phyloP scores from a whole-genome alignment of 768 basidiomycete genomes.

The Mycena rebaudengoi region DNA sequence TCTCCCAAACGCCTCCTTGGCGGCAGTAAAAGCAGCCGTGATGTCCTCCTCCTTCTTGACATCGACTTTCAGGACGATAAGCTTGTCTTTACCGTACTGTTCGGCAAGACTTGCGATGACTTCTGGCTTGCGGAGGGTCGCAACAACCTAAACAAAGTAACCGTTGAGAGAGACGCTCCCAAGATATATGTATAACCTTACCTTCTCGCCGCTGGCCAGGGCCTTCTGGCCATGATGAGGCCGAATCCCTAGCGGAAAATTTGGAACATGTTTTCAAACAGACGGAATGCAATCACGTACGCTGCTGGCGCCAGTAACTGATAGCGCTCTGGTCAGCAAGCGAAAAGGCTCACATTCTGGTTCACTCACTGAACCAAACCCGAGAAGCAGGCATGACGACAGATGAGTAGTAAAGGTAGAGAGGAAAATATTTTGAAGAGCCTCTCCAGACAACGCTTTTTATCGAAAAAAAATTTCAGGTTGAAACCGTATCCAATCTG shows the following conservation, averaged over 20 bases:
- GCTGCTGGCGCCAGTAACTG: constrained; percentile 27
- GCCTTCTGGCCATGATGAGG: constrained; percentile 25
- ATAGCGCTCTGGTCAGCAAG: not conserved
- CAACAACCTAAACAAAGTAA: constrained; percentile 33
- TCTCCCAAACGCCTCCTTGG: constrained; percentile 46
- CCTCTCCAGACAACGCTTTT: too few relatives aligned
- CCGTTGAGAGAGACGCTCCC: not conserved
- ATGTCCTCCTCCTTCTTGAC: constrained; percentile 44
- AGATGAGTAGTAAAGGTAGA: too few relatives aligned
- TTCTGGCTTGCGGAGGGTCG: constrained; percentile 50
- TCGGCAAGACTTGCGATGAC: constrained; percentile 33
- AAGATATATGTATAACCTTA: not conserved
- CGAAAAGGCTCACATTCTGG: not conserved
- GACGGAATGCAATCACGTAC: not conserved
- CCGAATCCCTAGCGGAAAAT: constrained; percentile 22
- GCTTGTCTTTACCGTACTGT: constrained; percentile 37
- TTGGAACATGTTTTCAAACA: not conserved
- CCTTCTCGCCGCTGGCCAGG: constrained; percentile 24
- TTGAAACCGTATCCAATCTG: too few relatives aligned
- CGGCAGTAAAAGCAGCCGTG: constrained; percentile 41
- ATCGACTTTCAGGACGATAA: constrained; percentile 50
- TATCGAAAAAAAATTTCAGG: too few relatives aligned
- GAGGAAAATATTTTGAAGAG: too few relatives aligned
- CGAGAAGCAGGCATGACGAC: constrained; percentile 20
- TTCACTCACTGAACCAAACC: constrained; percentile 25